These are phyloP conservation scores for Fusarium nanum DNA, from an alignment of 2,329 filamentous ascomycete genomes.

Conservation along the genomic window DNA sequence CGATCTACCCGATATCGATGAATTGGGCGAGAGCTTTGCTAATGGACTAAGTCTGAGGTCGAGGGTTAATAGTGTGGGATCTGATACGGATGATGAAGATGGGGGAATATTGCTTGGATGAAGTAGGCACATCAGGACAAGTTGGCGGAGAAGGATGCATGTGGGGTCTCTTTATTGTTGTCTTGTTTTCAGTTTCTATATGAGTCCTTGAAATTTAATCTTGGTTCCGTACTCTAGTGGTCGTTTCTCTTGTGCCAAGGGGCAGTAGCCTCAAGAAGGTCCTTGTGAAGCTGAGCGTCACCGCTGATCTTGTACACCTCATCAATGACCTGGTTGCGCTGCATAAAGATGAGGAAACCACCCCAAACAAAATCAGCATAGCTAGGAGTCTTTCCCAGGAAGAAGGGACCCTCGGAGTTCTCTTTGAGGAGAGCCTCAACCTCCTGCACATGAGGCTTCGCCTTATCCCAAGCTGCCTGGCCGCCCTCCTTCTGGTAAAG, in stretches of 20 bases:
- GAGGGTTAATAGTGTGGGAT: not conserved
- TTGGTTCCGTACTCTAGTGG: constrained; percentile 42
- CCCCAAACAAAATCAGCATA: constrained; percentile 71
- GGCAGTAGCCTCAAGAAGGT: constrained; percentile 54
- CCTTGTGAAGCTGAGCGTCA: constrained; percentile 53
- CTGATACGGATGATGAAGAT: constrained; percentile 36
- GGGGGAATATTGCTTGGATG: constrained; percentile 13
- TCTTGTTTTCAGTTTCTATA: not conserved
- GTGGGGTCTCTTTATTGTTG: not conserved
- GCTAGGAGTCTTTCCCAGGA: constrained; percentile 65
- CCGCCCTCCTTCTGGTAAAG: constrained; percentile 60
- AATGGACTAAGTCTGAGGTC: constrained; percentile 11
- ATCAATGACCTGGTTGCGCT: constrained; percentile 51
- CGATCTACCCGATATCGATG: constrained; percentile 25
- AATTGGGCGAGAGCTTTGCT: constrained; percentile 28
- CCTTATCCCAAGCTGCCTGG: constrained; percentile 61
- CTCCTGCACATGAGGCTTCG: constrained; percentile 51
- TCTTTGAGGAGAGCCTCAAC: constrained; percentile 63
- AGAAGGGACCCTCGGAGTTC: constrained; percentile 68
- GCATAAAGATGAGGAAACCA: constrained; percentile 58
- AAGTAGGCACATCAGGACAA: not conserved
- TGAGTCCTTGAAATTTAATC: not conserved
- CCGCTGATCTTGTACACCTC: constrained; percentile 53
- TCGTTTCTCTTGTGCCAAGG: constrained; percentile 56
- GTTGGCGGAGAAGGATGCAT: not conserved